These are phyloP conservation scores for Candida orba DNA, from an alignment of 805 yeast species.

Conservation along the genomic window DNA sequence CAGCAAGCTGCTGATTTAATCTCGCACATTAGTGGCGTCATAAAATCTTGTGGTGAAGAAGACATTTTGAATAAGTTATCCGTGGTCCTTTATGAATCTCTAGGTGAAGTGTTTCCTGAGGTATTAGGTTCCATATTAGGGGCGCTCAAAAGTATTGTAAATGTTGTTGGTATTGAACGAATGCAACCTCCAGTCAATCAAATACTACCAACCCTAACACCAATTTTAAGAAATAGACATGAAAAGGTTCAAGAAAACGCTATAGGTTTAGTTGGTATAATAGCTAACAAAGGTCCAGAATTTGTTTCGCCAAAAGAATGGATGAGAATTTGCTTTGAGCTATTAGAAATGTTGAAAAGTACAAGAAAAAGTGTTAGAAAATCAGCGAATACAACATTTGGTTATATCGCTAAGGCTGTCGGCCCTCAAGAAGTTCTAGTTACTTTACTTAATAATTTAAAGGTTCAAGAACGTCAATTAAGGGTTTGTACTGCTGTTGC, in stretches of 20 bases:
- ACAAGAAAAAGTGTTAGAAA: conserved; percentile 68
- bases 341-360: conserved; percentile 82
- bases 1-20: conserved; percentile 82
- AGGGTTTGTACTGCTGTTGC: conserved; percentile 98
- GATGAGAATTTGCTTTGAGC: conserved; percentile 93
- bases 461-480: conserved; percentile 92
- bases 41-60: conserved; percentile 57
- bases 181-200: conserved; percentile 80
- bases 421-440: conserved; percentile 95
- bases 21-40: conserved; percentile 54
- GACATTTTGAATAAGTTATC: conserved; percentile 61
- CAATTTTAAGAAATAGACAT: conserved; percentile 82
- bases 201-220: conserved; percentile 80
- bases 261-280: conserved; percentile 69
- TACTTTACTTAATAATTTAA: conserved; percentile 72
- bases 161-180: conserved; percentile 48
- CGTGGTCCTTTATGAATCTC: conserved; percentile 74
- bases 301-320: conserved; percentile 87
- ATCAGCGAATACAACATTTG: conserved; percentile 88
- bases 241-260: conserved; percentile 86
- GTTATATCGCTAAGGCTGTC: conserved; percentile 80
- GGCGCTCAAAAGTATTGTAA: conserved; percentile 60
- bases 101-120: conserved; percentile 93
- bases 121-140: conserved; percentile 79
- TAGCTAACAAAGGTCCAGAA: conserved; percentile 76